Evolutionary conservation across 352 stramenopile genomes (phyloP).

Genomic region (Pythium dissimile): DNA sequence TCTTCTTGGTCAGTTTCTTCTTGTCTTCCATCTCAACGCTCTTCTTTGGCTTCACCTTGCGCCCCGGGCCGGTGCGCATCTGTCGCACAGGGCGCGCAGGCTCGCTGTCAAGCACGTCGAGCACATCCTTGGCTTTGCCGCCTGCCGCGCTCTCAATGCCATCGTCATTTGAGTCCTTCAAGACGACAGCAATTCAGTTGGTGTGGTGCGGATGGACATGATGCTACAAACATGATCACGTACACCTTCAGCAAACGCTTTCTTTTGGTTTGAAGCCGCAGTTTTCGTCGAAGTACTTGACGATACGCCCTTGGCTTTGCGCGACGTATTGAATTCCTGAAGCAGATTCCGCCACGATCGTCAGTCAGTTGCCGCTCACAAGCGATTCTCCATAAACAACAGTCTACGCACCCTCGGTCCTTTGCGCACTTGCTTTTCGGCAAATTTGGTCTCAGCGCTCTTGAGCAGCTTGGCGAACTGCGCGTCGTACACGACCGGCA

Average conservation of each 20-base stretch:
- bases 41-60: constrained; percentile 57
- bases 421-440: constrained; percentile 53
- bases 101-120: constrained; percentile 57
- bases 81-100: constrained; percentile 35
- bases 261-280: constrained; percentile 35
- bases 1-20: constrained; percentile 73
- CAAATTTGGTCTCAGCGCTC: constrained; percentile 63
- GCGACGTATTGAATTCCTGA: constrained; percentile 58
- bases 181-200: neutral
- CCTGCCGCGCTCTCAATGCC: constrained; percentile 48
- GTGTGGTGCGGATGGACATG: too few relatives aligned
- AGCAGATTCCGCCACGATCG: neutral
- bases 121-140: constrained; percentile 47
- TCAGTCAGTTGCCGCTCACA: neutral
- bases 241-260: constrained; percentile 17
- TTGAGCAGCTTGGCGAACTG: constrained; percentile 83
- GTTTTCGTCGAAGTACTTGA: constrained; percentile 50
- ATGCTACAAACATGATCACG: neutral
- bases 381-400: neutral
- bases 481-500: constrained; percentile 73
- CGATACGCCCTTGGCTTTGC: constrained; percentile 54
- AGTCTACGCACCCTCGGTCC: constrained; percentile 39
- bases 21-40: constrained; percentile 36
- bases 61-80: constrained; percentile 66
- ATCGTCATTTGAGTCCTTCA: constrained; percentile 58